Evolutionary conservation across 257 asterid species (phyloP).

Genomic region (Echium plantagineum): DNA sequence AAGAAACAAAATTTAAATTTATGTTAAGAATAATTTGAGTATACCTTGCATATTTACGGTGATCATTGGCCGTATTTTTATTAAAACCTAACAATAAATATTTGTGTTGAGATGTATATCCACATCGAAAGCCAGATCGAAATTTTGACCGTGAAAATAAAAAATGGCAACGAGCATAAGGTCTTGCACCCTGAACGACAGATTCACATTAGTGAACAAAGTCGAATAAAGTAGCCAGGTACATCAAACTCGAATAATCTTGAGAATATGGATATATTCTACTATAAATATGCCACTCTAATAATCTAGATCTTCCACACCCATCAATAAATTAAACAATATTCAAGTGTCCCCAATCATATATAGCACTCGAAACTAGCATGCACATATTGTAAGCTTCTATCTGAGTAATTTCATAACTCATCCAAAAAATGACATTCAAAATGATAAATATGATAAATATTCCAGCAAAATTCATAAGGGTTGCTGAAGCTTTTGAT

Average conservation of each 20-base stretch:
- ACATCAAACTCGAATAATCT: neutral
- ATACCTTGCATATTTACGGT: no score
- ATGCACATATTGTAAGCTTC: neutral
- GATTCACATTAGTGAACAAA: neutral
- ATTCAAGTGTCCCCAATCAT: no score
- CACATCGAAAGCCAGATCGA: no score
- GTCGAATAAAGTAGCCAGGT: neutral
- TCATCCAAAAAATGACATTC: neutral
- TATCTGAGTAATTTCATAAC: neutral
- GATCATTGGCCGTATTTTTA: no score
- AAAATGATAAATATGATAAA: conserved; percentile 35
- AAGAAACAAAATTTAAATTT: no score
- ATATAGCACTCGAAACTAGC: no score
- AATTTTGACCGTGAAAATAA: no score
- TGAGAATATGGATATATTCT: neutral
- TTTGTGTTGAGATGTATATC: no score
- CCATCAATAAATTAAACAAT: no score
- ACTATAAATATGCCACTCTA: neutral
- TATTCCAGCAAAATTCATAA: conserved; percentile 35
- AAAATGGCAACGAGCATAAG: no score
- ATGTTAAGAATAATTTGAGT: no score
- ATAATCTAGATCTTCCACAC: neutral
- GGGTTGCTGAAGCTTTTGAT: conserved; percentile 53
- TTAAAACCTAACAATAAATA: no score
- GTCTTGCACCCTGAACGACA: neutral